Base-by-base conservation (phyloP, 2,329 filamentous ascomycete genomes). In the Claviceps lovelessii region DNA sequence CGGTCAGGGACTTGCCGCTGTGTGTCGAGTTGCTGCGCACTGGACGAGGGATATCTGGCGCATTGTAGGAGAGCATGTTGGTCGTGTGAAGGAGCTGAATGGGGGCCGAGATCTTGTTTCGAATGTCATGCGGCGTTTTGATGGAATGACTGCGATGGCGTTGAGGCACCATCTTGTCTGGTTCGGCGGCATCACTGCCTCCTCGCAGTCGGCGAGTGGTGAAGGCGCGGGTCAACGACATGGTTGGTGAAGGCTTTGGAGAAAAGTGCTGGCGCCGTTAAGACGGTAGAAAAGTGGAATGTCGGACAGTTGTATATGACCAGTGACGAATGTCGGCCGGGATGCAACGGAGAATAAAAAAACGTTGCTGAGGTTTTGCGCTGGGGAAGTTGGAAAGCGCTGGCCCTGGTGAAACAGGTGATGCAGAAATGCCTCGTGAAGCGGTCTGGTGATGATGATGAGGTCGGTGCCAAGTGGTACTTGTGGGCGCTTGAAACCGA, bases 1-100 rank as follows among this genome's bases (percentile, higher is more conserved):
- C 87, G 56, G 86, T 83, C 46, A 81, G 81, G 4, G 84, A 86
- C 61, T 78, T 77, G 56, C 77, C 76, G 55, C 69, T 72, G 3
- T 77, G 74, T 6, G 77, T 74, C 7, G 72, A 73, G 62, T 74
- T 75, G 65, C 74, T 74, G 44, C 78, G 80, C 11, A 74, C 62
- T n/a, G 60, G 67, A 64, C 65, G 76, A 48, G 74, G 73, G 58
- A 96, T 83, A 66, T 96, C 86, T 52, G 91, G 91, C 10, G 93
- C 90, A 66, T 91, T 91, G 77, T 95, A 95, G 8, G 89, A 90
- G 54, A 96, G 84, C 80, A 94, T 89, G 71, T 97, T 98, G 62
- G 93, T 97, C 5, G 91, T 95, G 57, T 93, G 94, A 51, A 96
- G 76, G 59, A 98, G 78, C 69, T 90, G 84, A 53, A 95, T 78